A percentile compares a stretch with the other conserved stretches of the same genome.
Evolutionary conservation across 805 yeast species (phyloP).

Genomic region (Candida silvicultrix): DNA sequence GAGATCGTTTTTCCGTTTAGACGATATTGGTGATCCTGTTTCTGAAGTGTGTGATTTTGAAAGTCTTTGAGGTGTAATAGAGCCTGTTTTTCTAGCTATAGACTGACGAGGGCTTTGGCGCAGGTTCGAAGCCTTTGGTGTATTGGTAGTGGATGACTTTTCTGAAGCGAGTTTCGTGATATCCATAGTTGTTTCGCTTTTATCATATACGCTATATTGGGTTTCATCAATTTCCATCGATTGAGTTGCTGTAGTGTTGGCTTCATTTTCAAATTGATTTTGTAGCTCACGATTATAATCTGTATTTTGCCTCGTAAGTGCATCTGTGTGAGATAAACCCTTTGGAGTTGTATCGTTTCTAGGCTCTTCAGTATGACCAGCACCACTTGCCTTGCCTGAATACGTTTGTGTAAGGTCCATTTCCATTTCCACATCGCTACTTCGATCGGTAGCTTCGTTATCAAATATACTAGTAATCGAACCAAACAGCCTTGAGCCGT

Average conservation of each 20-base stretch:
- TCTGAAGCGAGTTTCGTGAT: not conserved
- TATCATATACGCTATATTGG: not conserved
- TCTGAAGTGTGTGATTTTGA: slow-evolving; percentile 23
- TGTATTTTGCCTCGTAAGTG: not conserved
- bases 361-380: not conserved
- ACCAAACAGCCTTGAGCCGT: slow-evolving; percentile 16
- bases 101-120: not conserved
- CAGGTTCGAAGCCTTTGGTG: not conserved
- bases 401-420: slow-evolving; percentile 21
- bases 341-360: not conserved
- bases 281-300: not conserved
- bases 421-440: slow-evolving; percentile 17
- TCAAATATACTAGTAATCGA: slow-evolving; percentile 20
- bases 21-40: slow-evolving; percentile 23
- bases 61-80: slow-evolving; percentile 20
- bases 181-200: not conserved
- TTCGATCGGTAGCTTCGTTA: slow-evolving; percentile 13
- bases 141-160: not conserved
- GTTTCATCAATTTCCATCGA: not conserved
- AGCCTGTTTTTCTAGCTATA: not conserved
- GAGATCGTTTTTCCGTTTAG: slow-evolving; percentile 11
- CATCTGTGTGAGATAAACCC: not conserved
- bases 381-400: not conserved
- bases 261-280: not conserved
- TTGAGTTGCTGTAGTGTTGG: not conserved